These are phyloP conservation scores for Tetrapisispora phaffii DNA, from an alignment of 805 yeast genomes.

Conservation along the genomic window DNA sequence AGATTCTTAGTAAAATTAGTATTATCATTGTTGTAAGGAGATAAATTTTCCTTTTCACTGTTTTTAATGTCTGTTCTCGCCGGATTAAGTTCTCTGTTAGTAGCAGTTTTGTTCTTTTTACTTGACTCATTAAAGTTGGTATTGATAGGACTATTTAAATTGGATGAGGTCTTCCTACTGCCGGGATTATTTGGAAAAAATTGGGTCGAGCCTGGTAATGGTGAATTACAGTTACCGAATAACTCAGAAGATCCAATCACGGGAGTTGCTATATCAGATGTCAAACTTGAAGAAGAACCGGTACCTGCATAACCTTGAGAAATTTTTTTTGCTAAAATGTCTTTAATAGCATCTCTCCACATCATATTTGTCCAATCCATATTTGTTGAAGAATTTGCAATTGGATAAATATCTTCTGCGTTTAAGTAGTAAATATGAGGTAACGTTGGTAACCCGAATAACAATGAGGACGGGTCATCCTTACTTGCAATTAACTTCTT, in stretches of 20 bases:
- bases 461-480: constrained; percentile 41
- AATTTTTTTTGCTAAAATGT: constrained; percentile 43
- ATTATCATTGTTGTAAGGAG: not conserved
- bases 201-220: constrained; percentile 9
- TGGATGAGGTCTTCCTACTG: not conserved
- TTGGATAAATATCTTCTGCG: constrained; percentile 45
- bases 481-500: constrained; percentile 49
- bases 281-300: constrained; percentile 56
- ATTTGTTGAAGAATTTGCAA: constrained; percentile 31
- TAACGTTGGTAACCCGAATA: constrained; percentile 65
- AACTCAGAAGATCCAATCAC: constrained; percentile 31
- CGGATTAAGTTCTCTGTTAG: not conserved
- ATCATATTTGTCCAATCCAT: constrained; percentile 46
- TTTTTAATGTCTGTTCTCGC: not conserved
- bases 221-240: constrained; percentile 13
- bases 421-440: constrained; percentile 58
- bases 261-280: constrained; percentile 49
- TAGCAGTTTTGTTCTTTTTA: not conserved
- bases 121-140: not conserved
- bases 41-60: not conserved
- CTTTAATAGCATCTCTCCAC: constrained; percentile 52
- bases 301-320: constrained; percentile 63
- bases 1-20: not conserved
- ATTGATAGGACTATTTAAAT: not conserved
- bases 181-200: constrained; percentile 6